Evolutionary conservation across 371 early-diverging fungal genomes (phyloP), one percentile per base, ranked within the genome.

Genomic region (Lichtheimia hyalospora): DNA sequence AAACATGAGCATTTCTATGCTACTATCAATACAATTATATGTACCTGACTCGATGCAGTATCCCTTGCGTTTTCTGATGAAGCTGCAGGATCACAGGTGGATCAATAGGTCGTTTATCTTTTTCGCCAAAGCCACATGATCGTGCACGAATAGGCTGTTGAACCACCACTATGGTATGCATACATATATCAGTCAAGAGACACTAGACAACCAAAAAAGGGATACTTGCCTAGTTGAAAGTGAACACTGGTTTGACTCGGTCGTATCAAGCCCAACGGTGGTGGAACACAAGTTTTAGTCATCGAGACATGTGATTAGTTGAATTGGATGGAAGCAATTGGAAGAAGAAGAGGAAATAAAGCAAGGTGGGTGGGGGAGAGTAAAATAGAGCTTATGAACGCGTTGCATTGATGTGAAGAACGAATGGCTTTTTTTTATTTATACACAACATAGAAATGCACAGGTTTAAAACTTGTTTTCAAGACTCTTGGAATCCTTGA

Each of bases 121-220:
- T 88, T 34, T 87, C 88, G 42, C 87, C 86, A 64, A 85, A 85
- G 10, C 89, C 89, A 60, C 87, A 86, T 75, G 84, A 81, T 24
- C 89, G 73, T 39, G 86, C 88, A 24, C 85, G 66, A 23, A 81
- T 55, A 16, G 90, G 89, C 46, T 87, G 81, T 64, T 89, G 88
- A 16, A 82, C 74, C 59, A 87, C 76, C 18, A 57, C 68, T 64
- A 59, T 14, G 34, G 34, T 34, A 34, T 10, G 10, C 34, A 34
- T 10, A 8, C 10, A 34, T 34, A 10, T 10, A 34, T 34, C 10
- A 34, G 8, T 34, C 2, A 8, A 8, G 10, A 8, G 5, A 8
- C 34, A 7, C 10, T 34, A 41, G 7, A 28, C 7, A n/a, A 49
- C n/a, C 7, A 57, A 28, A 27, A 20, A 27, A 44, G 15, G 49